Evolutionary conservation across 805 yeast species (phyloP).

Genomic region (Hyphopichia homilentoma): DNA sequence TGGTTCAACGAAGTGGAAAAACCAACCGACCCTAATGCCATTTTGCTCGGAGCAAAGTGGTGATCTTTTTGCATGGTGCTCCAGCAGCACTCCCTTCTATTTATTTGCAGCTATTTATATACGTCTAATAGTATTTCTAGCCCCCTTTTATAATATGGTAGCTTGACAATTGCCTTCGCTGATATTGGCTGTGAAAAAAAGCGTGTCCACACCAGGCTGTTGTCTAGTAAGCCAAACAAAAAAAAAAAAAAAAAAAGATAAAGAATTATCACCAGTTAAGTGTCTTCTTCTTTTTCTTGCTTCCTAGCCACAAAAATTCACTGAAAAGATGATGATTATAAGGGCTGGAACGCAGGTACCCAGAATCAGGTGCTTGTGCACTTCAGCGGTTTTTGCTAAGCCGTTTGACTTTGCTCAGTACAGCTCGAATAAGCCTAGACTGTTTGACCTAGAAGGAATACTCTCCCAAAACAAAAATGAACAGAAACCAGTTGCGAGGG

Average conservation of each 20-base stretch:
- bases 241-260: no score
- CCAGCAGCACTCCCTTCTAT: background rate
- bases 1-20: slow-evolving; percentile 49
- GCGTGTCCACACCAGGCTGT: no score
- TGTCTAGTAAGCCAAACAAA: no score
- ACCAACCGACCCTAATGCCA: slow-evolving; percentile 44
- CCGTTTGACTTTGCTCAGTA: slow-evolving; percentile 6
- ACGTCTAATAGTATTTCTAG: background rate
- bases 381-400: background rate
- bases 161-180: background rate
- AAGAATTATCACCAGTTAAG: no score
- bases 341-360: background rate
- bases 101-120: slow-evolving; percentile 1
- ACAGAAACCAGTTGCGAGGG: no score
- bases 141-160: background rate
- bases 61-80: no score
- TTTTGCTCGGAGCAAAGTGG: slow-evolving; percentile 58
- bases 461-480: no score
- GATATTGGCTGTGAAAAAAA: no score
- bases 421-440: no score
- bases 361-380: slow-evolving; percentile 1
- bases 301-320: background rate
- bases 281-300: background rate
- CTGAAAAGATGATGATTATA: slow-evolving; percentile 2
- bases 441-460: no score